phyloP scores from a whole-genome alignment of 78 protist genomes.

The Dictyostelium discoideum region dicty_2.7 NC_007088.5:2079501-2080000 shows the following conservation, averaged over 20 bases:
- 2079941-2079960: background rate
- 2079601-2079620: background rate
- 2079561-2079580: background rate
- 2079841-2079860: slow-evolving; percentile 1
- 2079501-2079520: slow-evolving; percentile 33
- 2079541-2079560: background rate
- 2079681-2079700: background rate
- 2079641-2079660: slow-evolving; percentile 23
- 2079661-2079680: slow-evolving; percentile 66
- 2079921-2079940: slow-evolving; percentile 3
- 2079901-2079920: slow-evolving; percentile 50
- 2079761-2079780: background rate
- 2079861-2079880: slow-evolving; percentile 30
- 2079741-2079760: background rate
- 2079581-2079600: slow-evolving; percentile 19
- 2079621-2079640: background rate
- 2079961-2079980: slow-evolving; percentile 57
- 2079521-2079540: background rate
- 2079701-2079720: background rate
- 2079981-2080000: slow-evolving; percentile 69
- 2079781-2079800: slow-evolving; percentile 84
- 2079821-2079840: slow-evolving; percentile 20
- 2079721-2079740: too few relatives aligned
- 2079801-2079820: slow-evolving; percentile 87
- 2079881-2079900: slow-evolving; percentile 34